Conservation (phyloP, 768 basidiomycete species). For the Termitomyces sp. region DNA sequence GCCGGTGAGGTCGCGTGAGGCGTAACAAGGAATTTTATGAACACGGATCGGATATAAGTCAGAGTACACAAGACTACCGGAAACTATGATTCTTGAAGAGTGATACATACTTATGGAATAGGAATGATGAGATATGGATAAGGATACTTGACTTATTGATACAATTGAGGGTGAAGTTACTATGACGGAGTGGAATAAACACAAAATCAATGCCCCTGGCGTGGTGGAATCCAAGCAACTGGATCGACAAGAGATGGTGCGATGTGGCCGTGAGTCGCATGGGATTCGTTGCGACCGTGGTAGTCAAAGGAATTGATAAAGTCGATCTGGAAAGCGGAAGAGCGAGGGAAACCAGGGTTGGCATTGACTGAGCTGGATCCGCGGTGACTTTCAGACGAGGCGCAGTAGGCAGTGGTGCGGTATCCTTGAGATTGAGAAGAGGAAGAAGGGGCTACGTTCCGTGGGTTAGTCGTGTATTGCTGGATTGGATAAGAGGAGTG, state of each 20-base stretch:
- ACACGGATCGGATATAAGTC: not conserved
- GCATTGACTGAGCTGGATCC: not conserved
- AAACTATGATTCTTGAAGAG: not conserved
- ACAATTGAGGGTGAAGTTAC: slow-evolving; percentile 1
- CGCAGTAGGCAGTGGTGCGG: not conserved
- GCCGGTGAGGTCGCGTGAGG: not conserved
- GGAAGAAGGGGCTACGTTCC: not conserved
- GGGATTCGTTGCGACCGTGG: not conserved
- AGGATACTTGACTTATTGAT: slow-evolving; percentile 13
- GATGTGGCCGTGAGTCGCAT: not conserved
- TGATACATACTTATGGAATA: slow-evolving; percentile 4
- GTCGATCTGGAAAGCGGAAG: slow-evolving; percentile 3
- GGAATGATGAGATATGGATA: slow-evolving; percentile 7
- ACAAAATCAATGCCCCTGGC: not conserved
- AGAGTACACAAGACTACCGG: not conserved
- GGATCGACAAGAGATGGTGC: slow-evolving; percentile 6
- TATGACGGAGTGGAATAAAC: not conserved
- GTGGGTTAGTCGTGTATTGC: not conserved
- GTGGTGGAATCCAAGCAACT: slow-evolving; percentile 11
- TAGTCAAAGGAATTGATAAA: slow-evolving; percentile 7
- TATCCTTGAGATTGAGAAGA: slow-evolving; percentile 2
- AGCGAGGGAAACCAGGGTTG: not conserved
- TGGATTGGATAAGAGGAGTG: not conserved
- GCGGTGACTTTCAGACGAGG: not conserved
- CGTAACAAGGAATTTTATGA: not conserved